phyloP scores from a whole-genome alignment of 495 filamentous ascomycete genomes.

The Hypoxylon trugodes region DNA sequence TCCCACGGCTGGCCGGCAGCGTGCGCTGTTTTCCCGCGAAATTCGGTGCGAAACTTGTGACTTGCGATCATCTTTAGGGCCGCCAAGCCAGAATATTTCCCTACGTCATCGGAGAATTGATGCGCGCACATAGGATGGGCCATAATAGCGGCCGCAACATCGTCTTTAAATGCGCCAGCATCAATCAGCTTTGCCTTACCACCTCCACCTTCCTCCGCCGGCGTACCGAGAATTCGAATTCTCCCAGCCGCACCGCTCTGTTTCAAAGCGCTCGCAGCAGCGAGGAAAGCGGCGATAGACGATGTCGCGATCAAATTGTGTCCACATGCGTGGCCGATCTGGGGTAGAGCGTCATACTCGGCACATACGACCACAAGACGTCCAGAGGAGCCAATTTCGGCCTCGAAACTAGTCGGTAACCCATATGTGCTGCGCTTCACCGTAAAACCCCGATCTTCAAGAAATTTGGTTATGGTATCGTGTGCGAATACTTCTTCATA shows the following conservation, averaged over 20 bases:
- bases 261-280: conserved; percentile 60
- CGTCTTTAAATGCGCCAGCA: conserved; percentile 58
- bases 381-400: conserved; percentile 58
- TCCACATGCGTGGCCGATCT: conserved; percentile 61
- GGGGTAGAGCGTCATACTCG: conserved; percentile 61
- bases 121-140: conserved; percentile 59
- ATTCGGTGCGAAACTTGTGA: conserved; percentile 56
- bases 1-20: conserved; percentile 71
- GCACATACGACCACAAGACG: conserved; percentile 64
- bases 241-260: conserved; percentile 57
- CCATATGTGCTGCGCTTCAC: conserved; percentile 59
- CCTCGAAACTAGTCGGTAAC: conserved; percentile 62
- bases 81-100: conserved; percentile 42
- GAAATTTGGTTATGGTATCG: conserved; percentile 55
- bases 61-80: conserved; percentile 62
- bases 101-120: conserved; percentile 18
- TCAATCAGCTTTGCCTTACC: conserved; percentile 61
- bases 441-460: conserved; percentile 51
- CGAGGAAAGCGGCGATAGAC: conserved; percentile 68
- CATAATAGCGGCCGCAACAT: conserved; percentile 60
- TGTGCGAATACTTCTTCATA: conserved; percentile 64
- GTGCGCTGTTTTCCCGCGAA: conserved; percentile 61
- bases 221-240: conserved; percentile 70
- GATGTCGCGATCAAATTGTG: conserved; percentile 74
- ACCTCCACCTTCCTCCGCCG: conserved; percentile 70